A percentile compares a stretch with the other conserved stretches of the same genome.
These are phyloP conservation scores for Colletotrichum neosansevieriae DNA, from an alignment of 2,329 filamentous ascomycete genomes.

Conservation along the genomic window DNA sequence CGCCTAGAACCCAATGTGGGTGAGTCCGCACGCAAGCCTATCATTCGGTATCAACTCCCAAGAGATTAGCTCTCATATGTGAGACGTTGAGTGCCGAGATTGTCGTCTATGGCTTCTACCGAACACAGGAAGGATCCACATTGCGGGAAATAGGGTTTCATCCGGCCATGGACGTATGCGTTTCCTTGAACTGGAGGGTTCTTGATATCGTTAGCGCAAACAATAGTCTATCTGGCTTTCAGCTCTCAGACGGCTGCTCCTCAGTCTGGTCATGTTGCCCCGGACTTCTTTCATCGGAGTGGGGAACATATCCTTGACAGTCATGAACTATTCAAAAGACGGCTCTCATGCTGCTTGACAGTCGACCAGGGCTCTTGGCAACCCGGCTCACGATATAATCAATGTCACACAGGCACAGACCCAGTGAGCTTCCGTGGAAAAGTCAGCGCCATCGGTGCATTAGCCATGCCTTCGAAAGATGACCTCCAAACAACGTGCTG, in stretches of 20 bases:
- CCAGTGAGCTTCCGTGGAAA: neutral
- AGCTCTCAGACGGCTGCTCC: neutral
- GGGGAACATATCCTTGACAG: neutral
- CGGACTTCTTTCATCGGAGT: neutral
- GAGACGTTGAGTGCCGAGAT: conserved; percentile 6
- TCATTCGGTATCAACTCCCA: neutral
- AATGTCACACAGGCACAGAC: neutral
- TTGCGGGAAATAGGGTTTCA: too few relatives aligned
- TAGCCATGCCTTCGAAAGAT: too few relatives aligned
- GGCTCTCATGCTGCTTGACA: neutral
- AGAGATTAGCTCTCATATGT: conserved; percentile 6
- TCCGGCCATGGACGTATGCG: neutral
- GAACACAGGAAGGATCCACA: too few relatives aligned
- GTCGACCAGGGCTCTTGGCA: neutral
- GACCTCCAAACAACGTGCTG: too few relatives aligned
- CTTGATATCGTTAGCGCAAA: neutral
- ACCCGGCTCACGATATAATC: neutral
- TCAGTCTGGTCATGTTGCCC: neutral
- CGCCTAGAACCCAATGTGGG: too few relatives aligned
- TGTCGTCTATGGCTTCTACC: neutral
- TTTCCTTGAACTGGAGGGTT: neutral
- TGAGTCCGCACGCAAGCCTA: neutral
- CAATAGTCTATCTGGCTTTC: neutral
- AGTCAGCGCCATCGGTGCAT: too few relatives aligned
- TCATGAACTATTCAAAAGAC: neutral